phyloP scores from a whole-genome alignment of 2,329 filamentous ascomycete species.

The Cucurbitaria berberidis region DNA sequence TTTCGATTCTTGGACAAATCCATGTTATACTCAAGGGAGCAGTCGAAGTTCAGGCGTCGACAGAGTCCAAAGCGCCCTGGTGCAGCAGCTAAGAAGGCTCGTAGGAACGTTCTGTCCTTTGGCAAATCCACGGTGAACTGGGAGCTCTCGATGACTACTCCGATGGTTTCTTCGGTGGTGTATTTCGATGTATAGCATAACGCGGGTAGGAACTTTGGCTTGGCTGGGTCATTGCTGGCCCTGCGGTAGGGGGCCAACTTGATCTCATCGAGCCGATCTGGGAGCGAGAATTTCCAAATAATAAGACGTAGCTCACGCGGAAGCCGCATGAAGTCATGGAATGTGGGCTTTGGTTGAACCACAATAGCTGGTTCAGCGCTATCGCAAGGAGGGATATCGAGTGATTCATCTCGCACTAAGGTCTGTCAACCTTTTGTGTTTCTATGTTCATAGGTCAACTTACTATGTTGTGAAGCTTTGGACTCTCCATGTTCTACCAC shows the following conservation, averaged over 20 bases:
- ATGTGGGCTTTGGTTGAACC: background rate
- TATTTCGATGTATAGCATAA: background rate
- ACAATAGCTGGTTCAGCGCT: background rate
- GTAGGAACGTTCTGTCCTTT: background rate
- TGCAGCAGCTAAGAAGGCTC: background rate
- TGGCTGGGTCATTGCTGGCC: background rate
- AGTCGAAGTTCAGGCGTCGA: background rate
- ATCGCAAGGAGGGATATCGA: no score
- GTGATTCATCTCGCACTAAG: background rate
- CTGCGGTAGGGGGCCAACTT: background rate
- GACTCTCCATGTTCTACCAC: background rate
- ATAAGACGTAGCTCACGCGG: background rate
- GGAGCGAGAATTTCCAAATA: background rate
- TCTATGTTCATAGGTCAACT: background rate
- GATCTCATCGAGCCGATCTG: background rate
- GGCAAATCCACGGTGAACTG: background rate
- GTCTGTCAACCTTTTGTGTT: background rate
- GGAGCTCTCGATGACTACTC: background rate
- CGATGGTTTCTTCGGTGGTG: background rate
- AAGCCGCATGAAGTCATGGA: background rate
- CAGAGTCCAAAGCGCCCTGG: background rate
- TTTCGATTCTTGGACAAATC: background rate
- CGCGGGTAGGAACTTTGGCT: background rate
- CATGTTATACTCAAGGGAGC: no score
- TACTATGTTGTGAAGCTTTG: background rate